Conservation (phyloP, 2,329 filamentous ascomycete species). For the Capronia epimyces region DNA sequence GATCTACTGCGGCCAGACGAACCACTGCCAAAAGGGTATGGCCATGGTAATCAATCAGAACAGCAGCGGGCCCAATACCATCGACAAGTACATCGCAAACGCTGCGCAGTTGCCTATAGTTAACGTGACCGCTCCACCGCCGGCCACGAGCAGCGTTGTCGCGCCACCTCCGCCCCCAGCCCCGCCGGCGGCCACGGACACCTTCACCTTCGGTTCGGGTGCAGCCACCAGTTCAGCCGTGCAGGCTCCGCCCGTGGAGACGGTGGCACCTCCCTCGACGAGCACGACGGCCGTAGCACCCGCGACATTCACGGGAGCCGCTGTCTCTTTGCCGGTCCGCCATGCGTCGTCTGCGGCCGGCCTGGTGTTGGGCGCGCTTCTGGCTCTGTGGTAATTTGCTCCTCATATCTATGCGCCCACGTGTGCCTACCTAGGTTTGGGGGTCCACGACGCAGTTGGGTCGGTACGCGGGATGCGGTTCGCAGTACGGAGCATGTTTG, state of each 20-base stretch:
- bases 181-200: constrained; percentile 1
- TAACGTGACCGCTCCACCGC: background rate
- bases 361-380: constrained; percentile 18
- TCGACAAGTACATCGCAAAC: constrained; percentile 26
- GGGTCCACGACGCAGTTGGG: too few species aligned
- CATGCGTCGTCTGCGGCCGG: constrained; percentile 14
- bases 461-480: background rate
- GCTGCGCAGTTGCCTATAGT: constrained; percentile 21
- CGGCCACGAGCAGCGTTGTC: background rate
- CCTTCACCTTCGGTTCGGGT: background rate
- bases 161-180: constrained; percentile 3
- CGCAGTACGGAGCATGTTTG: background rate
- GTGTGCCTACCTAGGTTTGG: background rate
- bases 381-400: constrained; percentile 22
- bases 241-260: constrained; percentile 5
- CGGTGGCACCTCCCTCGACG: constrained; percentile 8
- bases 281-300: constrained; percentile 11
- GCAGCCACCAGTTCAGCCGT: background rate
- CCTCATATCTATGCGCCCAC: background rate
- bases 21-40: constrained; percentile 72
- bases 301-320: constrained; percentile 26
- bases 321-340: constrained; percentile 9
- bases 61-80: constrained; percentile 22
- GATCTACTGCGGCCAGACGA: constrained; percentile 70
- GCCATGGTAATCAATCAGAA: constrained; percentile 63